Evolutionary conservation across 2,329 filamentous ascomycete species (phyloP).

Genomic region (Penicillium sp.): DNA sequence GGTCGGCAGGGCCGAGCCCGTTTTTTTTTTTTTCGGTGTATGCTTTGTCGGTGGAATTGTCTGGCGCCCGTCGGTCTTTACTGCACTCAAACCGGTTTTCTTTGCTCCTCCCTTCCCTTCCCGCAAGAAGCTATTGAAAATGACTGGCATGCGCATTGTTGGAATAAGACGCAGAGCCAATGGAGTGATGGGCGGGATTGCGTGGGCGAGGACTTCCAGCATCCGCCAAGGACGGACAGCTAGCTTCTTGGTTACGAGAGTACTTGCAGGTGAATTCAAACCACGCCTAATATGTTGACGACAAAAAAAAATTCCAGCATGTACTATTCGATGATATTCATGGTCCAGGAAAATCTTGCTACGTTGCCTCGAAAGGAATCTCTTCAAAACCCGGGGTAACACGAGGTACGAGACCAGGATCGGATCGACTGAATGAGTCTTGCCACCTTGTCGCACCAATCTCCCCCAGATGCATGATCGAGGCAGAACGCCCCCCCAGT

Average conservation of each 20-base stretch:
- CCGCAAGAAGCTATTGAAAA: conserved; percentile 8
- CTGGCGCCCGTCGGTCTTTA: not conserved
- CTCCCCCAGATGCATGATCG: not conserved
- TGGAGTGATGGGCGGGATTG: too few relatives aligned
- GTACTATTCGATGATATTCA: too few relatives aligned
- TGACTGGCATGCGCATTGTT: conserved; percentile 14
- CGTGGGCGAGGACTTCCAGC: too few relatives aligned
- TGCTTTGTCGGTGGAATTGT: conserved; percentile 5
- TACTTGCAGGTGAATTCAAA: too few relatives aligned
- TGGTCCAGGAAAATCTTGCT: not conserved
- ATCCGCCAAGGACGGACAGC: too few relatives aligned
- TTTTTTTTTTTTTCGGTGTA: not conserved
- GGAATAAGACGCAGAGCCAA: not conserved
- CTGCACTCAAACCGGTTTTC: conserved; percentile 6
- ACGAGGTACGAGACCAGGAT: conserved; percentile 1
- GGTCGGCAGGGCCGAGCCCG: not conserved
- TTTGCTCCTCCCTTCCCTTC: not conserved
- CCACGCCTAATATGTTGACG: too few relatives aligned
- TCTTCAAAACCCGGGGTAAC: conserved; percentile 1
- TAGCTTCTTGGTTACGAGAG: too few relatives aligned
- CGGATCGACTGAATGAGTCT: too few relatives aligned
- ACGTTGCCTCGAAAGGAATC: conserved; percentile 1
- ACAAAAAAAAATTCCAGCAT: too few relatives aligned
- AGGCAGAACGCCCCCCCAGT: too few relatives aligned
- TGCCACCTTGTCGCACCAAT: not conserved